These are phyloP conservation scores for Tulasnella sp. DNA, from an alignment of 768 basidiomycete genomes.

Conservation along the genomic window DNA sequence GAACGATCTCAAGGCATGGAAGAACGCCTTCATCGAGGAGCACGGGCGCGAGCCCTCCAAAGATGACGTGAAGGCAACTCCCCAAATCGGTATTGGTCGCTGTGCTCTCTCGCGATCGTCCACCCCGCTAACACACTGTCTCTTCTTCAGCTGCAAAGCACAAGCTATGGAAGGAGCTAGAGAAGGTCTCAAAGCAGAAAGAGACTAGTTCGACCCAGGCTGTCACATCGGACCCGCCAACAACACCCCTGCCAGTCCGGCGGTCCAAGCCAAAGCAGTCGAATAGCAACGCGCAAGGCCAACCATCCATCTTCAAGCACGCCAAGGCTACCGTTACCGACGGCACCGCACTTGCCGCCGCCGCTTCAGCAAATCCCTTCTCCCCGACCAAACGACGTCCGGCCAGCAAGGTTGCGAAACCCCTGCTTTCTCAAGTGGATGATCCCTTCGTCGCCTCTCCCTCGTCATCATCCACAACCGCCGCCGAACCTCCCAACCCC, in stretches of 20 bases:
- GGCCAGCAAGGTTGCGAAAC: background rate
- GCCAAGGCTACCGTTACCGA: background rate
- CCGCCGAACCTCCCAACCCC: constrained; percentile 17
- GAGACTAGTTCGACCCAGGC: background rate
- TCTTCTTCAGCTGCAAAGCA: constrained; percentile 25
- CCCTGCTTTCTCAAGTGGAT: background rate
- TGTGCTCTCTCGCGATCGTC: background rate
- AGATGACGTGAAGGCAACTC: constrained; percentile 26
- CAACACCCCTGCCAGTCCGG: background rate
- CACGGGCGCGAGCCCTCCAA: constrained; percentile 27
- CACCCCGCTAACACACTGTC: background rate
- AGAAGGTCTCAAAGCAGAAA: constrained; percentile 16
- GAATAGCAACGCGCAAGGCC: background rate
- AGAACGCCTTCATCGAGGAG: constrained; percentile 23
- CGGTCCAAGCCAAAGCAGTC: background rate
- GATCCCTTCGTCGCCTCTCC: background rate
- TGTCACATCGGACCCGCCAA: background rate
- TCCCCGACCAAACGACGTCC: constrained; percentile 15
- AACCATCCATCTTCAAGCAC: background rate
- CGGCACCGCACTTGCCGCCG: background rate
- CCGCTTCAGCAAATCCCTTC: constrained; percentile 21
- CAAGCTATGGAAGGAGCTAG: constrained; percentile 25
- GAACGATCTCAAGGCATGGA: constrained; percentile 29
- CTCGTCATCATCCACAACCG: background rate
- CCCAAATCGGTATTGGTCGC: constrained; percentile 26